Evolutionary conservation across 2,329 filamentous ascomycete genomes (phyloP), one percentile per base, ranked within the genome.

Genomic region (Clonostachys byssicola): DNA sequence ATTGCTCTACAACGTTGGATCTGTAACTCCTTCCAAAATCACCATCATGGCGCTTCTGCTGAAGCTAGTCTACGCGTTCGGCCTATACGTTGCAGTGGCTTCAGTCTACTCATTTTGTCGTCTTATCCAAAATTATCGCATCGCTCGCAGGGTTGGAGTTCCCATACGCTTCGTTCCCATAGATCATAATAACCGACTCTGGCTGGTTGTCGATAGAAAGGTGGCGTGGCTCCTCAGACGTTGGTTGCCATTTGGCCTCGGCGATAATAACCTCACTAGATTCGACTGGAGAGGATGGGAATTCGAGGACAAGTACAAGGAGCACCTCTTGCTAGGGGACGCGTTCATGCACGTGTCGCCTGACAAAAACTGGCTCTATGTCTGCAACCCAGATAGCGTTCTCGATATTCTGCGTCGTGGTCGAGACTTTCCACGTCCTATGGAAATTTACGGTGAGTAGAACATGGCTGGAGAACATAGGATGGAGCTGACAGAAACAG

Each of bases 261-360:
- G 59, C 4, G 51, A 61, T 12, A 60, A 55, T 47, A 63, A 48
- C 48, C 61, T 66, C 43, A 60, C 58, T 3, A 46, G 60, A 4
- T 65, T 58, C 52, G 64, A 65, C 44, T 65, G 47, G 34, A 50
- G 56, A 9, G 57, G 56, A 6, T 65, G 56, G 56, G 57, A 64
- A 34, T 10, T 60, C 8, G 41, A 49, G 10, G 60, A 63, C 35
- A 36, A 57, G 12, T 54, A 48, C 17, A 45, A 43, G 4, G 52
- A 58, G 0, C 60, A 61, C 42, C 46, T 52, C 5, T 56, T 60
- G 47, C 53, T 61, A 47, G 60, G 60, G 2, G 55, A 60, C 38
- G 52, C 45, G 7, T 60, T 16, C 7, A 34, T 52, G 10, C 43
- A 48, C 14, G 50, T 52, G n/a, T 44, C 43, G 3, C 43, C 50